Conservation (phyloP, 2,329 filamentous ascomycete species). For the Periconia sp. region DNA sequence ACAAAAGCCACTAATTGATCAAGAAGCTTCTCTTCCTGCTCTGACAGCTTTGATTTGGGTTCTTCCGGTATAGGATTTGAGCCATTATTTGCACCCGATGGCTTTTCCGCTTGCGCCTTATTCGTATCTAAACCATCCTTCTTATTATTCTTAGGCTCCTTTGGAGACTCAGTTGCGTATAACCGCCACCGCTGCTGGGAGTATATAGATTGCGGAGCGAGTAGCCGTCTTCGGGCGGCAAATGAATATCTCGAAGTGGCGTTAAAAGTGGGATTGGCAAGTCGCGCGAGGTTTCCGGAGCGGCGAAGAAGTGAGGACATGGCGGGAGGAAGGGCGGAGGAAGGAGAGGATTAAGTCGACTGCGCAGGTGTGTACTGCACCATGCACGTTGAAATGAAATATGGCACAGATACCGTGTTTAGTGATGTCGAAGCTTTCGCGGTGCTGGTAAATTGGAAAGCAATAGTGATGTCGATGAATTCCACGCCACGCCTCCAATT, state of each 20-base stretch:
- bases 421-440: slow-evolving; percentile 10
- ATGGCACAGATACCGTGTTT: slow-evolving; percentile 4
- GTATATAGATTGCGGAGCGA: slow-evolving; percentile 47
- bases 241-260: slow-evolving; percentile 52
- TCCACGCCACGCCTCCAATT: neutral
- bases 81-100: slow-evolving; percentile 29
- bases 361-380: slow-evolving; percentile 8
- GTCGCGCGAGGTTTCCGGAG: slow-evolving; percentile 66
- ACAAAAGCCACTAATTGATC: slow-evolving; percentile 59
- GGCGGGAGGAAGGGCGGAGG: slow-evolving; percentile 37
- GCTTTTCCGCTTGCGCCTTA: slow-evolving; percentile 30
- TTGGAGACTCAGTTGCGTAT: slow-evolving; percentile 45
- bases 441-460: neutral
- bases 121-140: slow-evolving; percentile 26
- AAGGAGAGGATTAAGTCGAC: slow-evolving; percentile 9
- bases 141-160: slow-evolving; percentile 36
- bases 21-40: slow-evolving; percentile 61
- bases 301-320: slow-evolving; percentile 70
- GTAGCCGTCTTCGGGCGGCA: slow-evolving; percentile 38
- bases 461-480: slow-evolving; percentile 10
- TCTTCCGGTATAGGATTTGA: slow-evolving; percentile 41
- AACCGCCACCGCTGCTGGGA: slow-evolving; percentile 46
- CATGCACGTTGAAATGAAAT: slow-evolving; percentile 17
- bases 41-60: slow-evolving; percentile 48
- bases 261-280: slow-evolving; percentile 60